Evolutionary conservation across 202 grass and related monocot genomes (phyloP).

Genomic region (Digitaria exilis): DNA sequence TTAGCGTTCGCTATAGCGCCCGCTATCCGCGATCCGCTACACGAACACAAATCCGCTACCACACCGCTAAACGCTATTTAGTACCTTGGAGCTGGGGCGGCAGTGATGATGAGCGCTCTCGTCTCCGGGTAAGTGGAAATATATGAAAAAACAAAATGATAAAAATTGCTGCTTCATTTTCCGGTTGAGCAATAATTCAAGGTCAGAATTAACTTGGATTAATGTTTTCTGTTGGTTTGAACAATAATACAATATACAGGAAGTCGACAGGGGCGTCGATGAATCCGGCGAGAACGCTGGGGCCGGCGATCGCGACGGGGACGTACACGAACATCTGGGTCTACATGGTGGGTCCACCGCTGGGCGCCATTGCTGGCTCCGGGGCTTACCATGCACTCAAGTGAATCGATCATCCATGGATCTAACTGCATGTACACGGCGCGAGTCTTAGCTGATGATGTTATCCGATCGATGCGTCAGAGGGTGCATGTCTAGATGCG

Average conservation of each 20-base stretch:
- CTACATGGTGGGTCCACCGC: slow-evolving; percentile 56
- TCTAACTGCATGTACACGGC: background rate
- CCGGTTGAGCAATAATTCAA: background rate
- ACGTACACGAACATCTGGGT: slow-evolving; percentile 65
- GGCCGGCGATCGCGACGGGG: slow-evolving; percentile 58
- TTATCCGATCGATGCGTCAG: background rate
- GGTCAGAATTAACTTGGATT: too few species aligned
- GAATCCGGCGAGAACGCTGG: slow-evolving; percentile 67
- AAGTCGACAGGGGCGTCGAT: slow-evolving; percentile 59
- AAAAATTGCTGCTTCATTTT: background rate
- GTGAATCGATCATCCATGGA: background rate
- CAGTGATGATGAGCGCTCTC: slow-evolving; percentile 10
- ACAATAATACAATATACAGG: too few species aligned
- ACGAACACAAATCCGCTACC: too few species aligned
- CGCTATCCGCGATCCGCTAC: too few species aligned
- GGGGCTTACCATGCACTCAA: slow-evolving; percentile 61
- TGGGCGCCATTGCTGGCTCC: slow-evolving; percentile 47
- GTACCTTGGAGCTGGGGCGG: slow-evolving; percentile 18
- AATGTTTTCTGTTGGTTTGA: background rate
- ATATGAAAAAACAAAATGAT: too few species aligned
- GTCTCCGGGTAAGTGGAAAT: background rate
- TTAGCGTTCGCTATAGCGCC: too few species aligned
- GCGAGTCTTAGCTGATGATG: background rate
- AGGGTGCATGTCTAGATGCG: background rate
- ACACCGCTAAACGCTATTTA: too few species aligned